Base-by-base conservation (phyloP, 345 rosid species). In the Boechera retrofracta region DNA sequence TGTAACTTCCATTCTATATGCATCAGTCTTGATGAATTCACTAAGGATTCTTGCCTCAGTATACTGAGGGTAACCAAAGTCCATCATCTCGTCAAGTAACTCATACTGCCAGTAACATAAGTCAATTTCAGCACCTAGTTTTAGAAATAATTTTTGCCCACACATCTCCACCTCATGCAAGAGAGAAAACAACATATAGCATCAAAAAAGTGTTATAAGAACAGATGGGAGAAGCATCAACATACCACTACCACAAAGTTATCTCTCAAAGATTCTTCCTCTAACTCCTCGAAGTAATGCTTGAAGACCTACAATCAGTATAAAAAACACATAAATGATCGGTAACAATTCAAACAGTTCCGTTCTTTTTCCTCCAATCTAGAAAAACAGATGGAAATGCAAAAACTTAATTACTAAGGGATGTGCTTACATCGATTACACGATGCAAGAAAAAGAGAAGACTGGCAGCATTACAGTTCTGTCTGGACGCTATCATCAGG, bases 201-300 rank as follows among this genome's bases (percentile, higher is more conserved):
- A 49, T 65, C 4, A 33, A 45, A 47, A 7, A 28, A 11, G 38
- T 21, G 2, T n/a, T n/a, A 47, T 2, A 65, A 57, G 57, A 59
- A 51, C 28, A 35, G 44, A 52, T 41, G n/a, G 60, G 36, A 52
- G 67, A 72, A 70, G 73, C 12, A 33, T 13, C 48, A 8, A 82
- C 96, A 66, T 81, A 95, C 99, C 96, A 95, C 98, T 6, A 95
- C 97, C 54, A 95, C 99, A 77, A 95, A 95, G 85, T 95, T 95
- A 85, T 95, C 99, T 77, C 98, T 85, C 64, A 95, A 87, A 0
- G 99, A 95, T 81, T 95, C 99, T 84, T 95, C 99, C 62, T 95
- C 99, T 71, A 95, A 80, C 80, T 91, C 94, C 80, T 95, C 98
- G 52, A 95, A 95, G 80, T 95, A 95, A 85, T 95, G 99, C 88